Evolutionary conservation across 345 rosid species (phyloP), one percentile per base, ranked within the genome.

Genomic region (Cardamine resedifolia): DNA sequence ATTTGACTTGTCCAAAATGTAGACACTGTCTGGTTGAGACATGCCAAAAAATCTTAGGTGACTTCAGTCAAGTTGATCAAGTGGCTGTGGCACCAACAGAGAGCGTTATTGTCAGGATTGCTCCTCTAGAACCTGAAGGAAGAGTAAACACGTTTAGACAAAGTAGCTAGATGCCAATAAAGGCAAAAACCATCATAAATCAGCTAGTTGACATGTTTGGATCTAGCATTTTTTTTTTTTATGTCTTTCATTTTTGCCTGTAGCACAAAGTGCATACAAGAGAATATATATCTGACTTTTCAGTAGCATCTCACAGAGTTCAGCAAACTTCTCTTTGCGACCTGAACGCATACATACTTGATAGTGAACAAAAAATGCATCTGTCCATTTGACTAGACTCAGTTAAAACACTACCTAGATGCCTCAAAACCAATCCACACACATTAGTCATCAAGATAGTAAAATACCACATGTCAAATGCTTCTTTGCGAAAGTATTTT

Each of bases 1-100:
- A 84, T 43, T 12, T 74, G 50, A 78, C 88, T 50, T 84, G 88
- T 56, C 88, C 88, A 0, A 86, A 76, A 6, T 88, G 95, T 57
- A 80, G 95, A 74, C 80, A 84, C 51, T 78, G 76, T 68, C 68
- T 81, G 4, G 71, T 75, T 34, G 76, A 80, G 41, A 80, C 80
- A 5, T 49, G 78, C 43, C 67, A 77, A 26, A 81, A 85, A 56
- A 77, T 77, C 33, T 71, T 57, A 28, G 78, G 75, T 23, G 52
- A 68, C 27, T 31, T 27, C 68, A 65, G 36, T 51, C 70, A 18
- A 56, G 68, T 38, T 36, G 34, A 31, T 38, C 70, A 28, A 60
- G 56, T 49, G 50, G 16, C 16, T 2, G 28, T 20, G 48, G 7
- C 72, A 68, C 38, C 67, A 64, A 24, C 66, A 44, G 76, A 56